Evolutionary conservation across 139 green algal genomes (phyloP).

Genomic region (Haematococcus lacustris): DNA sequence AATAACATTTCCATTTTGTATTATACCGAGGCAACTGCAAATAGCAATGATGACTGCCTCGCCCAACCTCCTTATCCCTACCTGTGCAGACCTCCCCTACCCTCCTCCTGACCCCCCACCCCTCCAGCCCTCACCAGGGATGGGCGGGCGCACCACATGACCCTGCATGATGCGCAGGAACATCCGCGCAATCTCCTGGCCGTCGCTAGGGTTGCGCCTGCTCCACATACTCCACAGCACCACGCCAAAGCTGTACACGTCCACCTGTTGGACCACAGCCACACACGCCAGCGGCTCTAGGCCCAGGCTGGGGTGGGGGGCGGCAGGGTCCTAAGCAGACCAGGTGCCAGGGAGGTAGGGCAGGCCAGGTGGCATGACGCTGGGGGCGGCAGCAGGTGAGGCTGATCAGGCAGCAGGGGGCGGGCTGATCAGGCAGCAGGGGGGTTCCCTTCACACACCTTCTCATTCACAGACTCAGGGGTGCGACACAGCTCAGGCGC

Average conservation of each 20-base stretch:
- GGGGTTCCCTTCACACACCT: no score
- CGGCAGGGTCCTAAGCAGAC: no score
- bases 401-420: no score
- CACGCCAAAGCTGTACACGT: constrained; percentile 55
- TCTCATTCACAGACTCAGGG: no score
- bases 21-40: no score
- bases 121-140: constrained; percentile 14
- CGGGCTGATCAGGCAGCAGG: no score
- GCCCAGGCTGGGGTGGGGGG: no score
- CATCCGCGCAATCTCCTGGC: constrained; percentile 1
- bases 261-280: constrained; percentile 23
- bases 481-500: no score
- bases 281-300: no score
- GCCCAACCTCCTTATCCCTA: not conserved
- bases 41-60: not conserved
- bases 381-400: no score
- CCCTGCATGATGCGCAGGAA: constrained; percentile 7
- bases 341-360: no score
- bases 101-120: not conserved
- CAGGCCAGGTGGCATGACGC: no score
- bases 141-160: constrained; percentile 13
- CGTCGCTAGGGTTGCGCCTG: constrained; percentile 6
- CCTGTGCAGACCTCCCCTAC: not conserved
- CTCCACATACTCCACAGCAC: constrained; percentile 41
- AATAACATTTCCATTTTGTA: not conserved